Evolutionary conservation across 2,329 filamentous ascomycete genomes (phyloP), one percentile per base, ranked within the genome.

Genomic region (Curvularia sp.): DNA sequence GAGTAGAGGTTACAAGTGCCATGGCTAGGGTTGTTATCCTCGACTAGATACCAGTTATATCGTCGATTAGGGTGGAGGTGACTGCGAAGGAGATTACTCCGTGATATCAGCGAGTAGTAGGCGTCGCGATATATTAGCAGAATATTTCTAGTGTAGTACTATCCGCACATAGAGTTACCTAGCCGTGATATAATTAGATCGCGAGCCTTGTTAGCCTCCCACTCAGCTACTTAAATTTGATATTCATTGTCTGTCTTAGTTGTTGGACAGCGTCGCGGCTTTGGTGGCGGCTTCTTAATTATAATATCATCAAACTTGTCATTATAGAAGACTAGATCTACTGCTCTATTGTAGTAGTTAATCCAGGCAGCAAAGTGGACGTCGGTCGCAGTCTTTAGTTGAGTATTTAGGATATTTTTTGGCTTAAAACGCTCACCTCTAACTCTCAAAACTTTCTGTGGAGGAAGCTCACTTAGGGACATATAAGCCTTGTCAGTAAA

Each of bases 21-120:
- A 28, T 60, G 57, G 9, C 46, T 52, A 5, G 47, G 57, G 25
- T 60, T 47, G 47, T 52, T 52, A 53, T 55, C 57, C 27, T 60
- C 57, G 4, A 51, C 36, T 3, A 60, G 27, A 18, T 42, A 38
- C 47, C 34, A 60, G 2, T 43, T 27, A 19, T 38, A 53, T 34
- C 19, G 48, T 13, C 48, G 15, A 41, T 52, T 19, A 42, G n/a
- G 15, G 21, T 27, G 38, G 7, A 45, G 6, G 10, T 45, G 41
- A 15, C 9, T 8, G 4, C 41, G 41, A 3, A 27, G 19, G 3
- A 7, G 15, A 38, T 36, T 9, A 36, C 13, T 28, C 6, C 25
- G 18, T 2, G 15, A 4, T 21, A n/a, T 36, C 3, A 28, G 21
- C 18, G 49, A 34, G 39, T 49, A 25, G 15, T 42, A 23, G 5